Base-by-base conservation (phyloP, 108 stramenopile genomes). In the Nannochloropsis oceanica region DNA sequence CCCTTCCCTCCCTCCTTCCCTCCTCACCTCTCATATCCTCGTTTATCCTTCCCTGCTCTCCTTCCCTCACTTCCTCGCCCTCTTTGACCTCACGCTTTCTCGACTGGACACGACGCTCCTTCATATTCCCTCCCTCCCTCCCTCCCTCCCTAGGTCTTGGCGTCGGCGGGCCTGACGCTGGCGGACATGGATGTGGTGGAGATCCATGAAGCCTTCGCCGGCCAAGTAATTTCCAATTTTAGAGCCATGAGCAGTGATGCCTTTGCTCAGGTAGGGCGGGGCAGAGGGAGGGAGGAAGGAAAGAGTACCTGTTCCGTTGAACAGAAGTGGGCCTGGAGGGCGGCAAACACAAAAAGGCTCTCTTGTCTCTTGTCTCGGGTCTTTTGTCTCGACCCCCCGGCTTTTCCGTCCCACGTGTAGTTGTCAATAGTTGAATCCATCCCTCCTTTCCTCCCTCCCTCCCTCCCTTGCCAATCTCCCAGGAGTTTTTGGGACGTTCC, bases 181-280 rank as follows among this genome's bases (percentile, higher is more conserved):
- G 90, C 91, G 27, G 88, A 89, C 44, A 89, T 91, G 87, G 96
- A 96, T 44, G 97, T 98, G 13, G 96, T 96, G 84, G 99, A 99
- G 93, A 96, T 99, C 82, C 99, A 99, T 87, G 99, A 99, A 91
- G 99, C 99, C 44, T 99, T 99, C 92, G 99, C 99, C 27, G 99
- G 99, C 43, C 96, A 99, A 92, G 94, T 99, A 83, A 93, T 99
- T 24, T 92, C 95, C 83, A 99, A 99, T 86, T 91, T 99, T 43
- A 90, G 89, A 1, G 99, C 99, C 79, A 96, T 99, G 96, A 89
- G 93, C 83, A 95, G 94, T 8, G 95, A 95, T 85, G 90, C 90
- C 83, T 99, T 98, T 88, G 96, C 96, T 25, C 89, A 95, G 89
- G 91, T 94, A 85, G 93, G 92, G 3, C 93, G 95, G 86, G 94